phyloP scores from a whole-genome alignment of 371 early-diverging fungal species.

The Nematocida minor region DNA sequence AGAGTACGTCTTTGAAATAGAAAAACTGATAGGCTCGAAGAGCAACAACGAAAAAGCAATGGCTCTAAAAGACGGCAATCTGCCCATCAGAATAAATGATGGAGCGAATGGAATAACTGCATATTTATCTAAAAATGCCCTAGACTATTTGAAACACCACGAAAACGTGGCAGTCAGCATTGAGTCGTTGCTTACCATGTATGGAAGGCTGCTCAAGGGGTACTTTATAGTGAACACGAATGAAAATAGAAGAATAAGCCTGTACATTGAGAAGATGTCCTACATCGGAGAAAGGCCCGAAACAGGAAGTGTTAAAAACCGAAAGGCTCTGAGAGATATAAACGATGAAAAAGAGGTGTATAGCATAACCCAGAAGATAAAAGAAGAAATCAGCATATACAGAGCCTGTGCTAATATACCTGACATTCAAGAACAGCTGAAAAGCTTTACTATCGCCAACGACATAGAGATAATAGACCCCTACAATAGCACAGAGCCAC shows the following conservation, averaged over 20 bases:
- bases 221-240: conserved; percentile 2
- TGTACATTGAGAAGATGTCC: not conserved
- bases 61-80: not conserved
- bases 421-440: not conserved
- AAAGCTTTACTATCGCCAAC: not conserved
- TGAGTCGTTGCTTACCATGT: not conserved
- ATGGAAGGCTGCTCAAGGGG: not conserved
- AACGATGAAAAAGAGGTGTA: not conserved
- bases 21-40: not conserved
- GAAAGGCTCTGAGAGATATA: not conserved
- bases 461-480: not conserved
- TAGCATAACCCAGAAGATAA: not conserved
- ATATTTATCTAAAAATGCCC: not conserved
- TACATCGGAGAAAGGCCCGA: not conserved
- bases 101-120: not conserved
- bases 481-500: not conserved
- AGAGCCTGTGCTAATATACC: not conserved
- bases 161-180: conserved; percentile 2
- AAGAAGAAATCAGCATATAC: not conserved
- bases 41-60: not conserved
- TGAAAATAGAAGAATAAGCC: not conserved
- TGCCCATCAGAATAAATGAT: conserved; percentile 1
- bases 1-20: conserved; percentile 1
- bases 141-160: not conserved
- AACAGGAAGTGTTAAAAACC: not conserved